Conservation (phyloP, 108 stramenopile genomes). For the Cylindrotheca fusiformis region DNA sequence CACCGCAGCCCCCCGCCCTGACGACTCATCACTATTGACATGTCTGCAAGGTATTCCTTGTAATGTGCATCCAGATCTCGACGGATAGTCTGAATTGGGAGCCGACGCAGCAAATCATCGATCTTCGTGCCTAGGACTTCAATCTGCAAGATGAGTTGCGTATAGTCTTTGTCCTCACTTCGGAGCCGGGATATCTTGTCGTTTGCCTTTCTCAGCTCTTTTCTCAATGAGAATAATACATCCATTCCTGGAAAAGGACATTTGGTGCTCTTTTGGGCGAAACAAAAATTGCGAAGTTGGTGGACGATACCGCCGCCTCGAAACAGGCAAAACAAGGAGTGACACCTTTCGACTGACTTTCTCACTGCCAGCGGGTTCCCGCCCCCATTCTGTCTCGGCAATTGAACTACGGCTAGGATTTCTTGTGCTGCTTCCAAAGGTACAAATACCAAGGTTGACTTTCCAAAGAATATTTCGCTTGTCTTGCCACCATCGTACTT, state of each 20-base stretch:
- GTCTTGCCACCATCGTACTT: slow-evolving; percentile 4
- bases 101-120: slow-evolving; percentile 6
- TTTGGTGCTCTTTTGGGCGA: neutral
- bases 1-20: slow-evolving; percentile 54
- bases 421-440: slow-evolving; percentile 46
- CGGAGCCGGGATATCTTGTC: slow-evolving; percentile 8
- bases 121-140: slow-evolving; percentile 31
- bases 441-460: slow-evolving; percentile 65
- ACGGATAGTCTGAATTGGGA: slow-evolving; percentile 58
- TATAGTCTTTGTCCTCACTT: slow-evolving; percentile 2
- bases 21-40: slow-evolving; percentile 31
- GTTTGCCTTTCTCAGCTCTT: slow-evolving; percentile 31
- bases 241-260: slow-evolving; percentile 50
- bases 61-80: slow-evolving; percentile 51
- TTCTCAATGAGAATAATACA: slow-evolving; percentile 43
- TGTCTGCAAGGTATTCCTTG: slow-evolving; percentile 43
- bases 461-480: slow-evolving; percentile 45
- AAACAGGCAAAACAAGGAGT: slow-evolving; percentile 59
- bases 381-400: slow-evolving; percentile 28
- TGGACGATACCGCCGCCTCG: slow-evolving; percentile 62
- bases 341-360: slow-evolving; percentile 41
- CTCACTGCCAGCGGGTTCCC: slow-evolving; percentile 54
- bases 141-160: slow-evolving; percentile 13
- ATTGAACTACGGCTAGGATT: slow-evolving; percentile 28
- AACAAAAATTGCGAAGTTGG: slow-evolving; percentile 19